Base-by-base conservation (phyloP, 257 asterid genomes). In the Marsdenia floribunda region DNA sequence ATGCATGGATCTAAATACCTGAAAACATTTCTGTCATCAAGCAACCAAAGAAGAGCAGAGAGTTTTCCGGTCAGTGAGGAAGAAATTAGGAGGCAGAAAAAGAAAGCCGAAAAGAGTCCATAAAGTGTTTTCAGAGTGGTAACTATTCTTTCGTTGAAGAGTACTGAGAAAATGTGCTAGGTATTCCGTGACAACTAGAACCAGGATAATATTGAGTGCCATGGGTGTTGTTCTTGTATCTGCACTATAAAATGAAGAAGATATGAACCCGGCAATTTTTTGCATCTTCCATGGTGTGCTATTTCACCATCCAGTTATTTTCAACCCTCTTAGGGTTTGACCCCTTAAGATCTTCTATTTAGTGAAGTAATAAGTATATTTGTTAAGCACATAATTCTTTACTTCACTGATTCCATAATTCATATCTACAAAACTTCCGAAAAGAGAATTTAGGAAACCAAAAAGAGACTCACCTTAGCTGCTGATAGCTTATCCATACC, bases 401-500 rank as follows among this genome's bases (percentile, higher is more conserved):
- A 65, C 60, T 74, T 65, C 24, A 37, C n/a, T 21, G 8, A 37
- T 49, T 33, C 26, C 63, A 58, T 58, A n/a, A 13, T n/a, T 42
- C 12, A 26, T 35, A 58, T 11, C 16, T 44, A 29, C 33, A 58
- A 22, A 65, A 35, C 64, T 6, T 19, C 22, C 44, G 22, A 42
- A 67, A 63, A 33, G 49, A 44, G 57, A 44, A 59, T 67, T 53
- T 60, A 66, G 47, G 49, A 73, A n/a, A 47, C 10, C 6, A 49
- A 68, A 60, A 54, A 72, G 59, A 83, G 72, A 9, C 74, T 68
- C 82, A 93, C 98, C 98, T 93, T 91, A 37, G 93, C 90, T 26
- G 87, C 79, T 0, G 98, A 88, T 81, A 93, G 87, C 83, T 68
- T 85, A 78, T 90, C 96, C 99, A 95, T 86, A 68, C 87, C 81